Conservation (phyloP, 352 stramenopile species). For the Globisporangium canariense region DNA sequence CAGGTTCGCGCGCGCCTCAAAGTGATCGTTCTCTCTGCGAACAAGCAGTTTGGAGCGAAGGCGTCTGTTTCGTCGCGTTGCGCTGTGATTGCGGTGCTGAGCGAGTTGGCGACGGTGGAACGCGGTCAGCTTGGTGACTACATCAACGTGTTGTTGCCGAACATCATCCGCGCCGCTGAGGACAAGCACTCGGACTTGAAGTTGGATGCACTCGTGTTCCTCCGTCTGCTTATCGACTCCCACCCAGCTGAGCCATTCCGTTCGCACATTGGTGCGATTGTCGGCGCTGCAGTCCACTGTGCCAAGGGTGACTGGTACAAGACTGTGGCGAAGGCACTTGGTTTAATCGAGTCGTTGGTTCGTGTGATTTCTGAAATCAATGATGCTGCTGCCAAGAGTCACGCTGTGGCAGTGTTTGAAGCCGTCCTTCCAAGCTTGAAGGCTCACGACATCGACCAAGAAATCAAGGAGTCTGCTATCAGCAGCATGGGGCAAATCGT, state of each 20-base stretch:
- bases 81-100: conserved; percentile 83
- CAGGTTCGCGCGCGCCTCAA: conserved; percentile 64
- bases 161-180: conserved; percentile 82
- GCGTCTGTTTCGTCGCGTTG: conserved; percentile 73
- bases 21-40: conserved; percentile 66
- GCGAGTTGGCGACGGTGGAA: conserved; percentile 77
- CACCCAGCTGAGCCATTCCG: conserved; percentile 82
- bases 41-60: conserved; percentile 81
- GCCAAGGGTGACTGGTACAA: conserved; percentile 99
- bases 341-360: conserved; percentile 91
- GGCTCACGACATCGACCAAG: conserved; percentile 97
- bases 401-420: conserved; percentile 87
- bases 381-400: conserved; percentile 37
- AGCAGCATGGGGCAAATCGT: conserved; percentile 89
- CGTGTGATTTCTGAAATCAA: conserved; percentile 55
- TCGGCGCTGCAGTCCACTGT: conserved; percentile 85
- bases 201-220: conserved; percentile 92
- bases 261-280: conserved; percentile 72
- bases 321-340: conserved; percentile 94
- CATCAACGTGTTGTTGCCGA: conserved; percentile 73
- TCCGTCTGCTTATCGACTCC: conserved; percentile 91
- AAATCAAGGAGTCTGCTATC: conserved; percentile 98
- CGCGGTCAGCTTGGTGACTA: conserved; percentile 69
- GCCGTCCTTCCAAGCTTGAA: conserved; percentile 94
- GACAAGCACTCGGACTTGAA: conserved; percentile 94